These are phyloP conservation scores for Massarina eburnea DNA, from an alignment of 2,329 filamentous ascomycete genomes.

Conservation along the genomic window DNA sequence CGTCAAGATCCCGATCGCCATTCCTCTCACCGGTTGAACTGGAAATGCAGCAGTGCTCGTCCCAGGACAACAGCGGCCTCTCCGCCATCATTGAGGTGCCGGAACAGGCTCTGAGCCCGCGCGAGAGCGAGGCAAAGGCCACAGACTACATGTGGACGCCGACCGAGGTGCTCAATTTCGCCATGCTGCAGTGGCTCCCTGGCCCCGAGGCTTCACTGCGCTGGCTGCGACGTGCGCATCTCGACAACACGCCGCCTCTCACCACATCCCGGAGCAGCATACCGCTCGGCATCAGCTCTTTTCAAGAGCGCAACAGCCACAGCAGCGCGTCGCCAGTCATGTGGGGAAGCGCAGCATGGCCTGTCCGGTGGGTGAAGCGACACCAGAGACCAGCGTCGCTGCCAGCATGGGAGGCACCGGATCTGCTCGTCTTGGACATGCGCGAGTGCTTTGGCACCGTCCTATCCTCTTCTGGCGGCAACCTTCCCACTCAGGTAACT, in stretches of 20 bases:
- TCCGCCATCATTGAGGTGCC: constrained; percentile 5
- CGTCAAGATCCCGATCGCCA: constrained; percentile 26
- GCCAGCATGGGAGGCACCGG: constrained; percentile 46
- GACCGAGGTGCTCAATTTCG: constrained; percentile 58
- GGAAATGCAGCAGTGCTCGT: constrained; percentile 20
- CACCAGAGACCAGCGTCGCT: constrained; percentile 36
- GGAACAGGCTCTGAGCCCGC: constrained; percentile 9
- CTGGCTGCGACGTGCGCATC: constrained; percentile 48
- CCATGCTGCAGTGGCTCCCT: constrained; percentile 63
- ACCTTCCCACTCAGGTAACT: constrained; percentile 27
- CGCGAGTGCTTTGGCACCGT: constrained; percentile 42
- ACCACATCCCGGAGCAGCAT: constrained; percentile 24
- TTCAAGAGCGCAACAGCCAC: constrained; percentile 21
- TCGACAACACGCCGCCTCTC: constrained; percentile 19
- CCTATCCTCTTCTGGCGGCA: constrained; percentile 8
- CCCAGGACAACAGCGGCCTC: constrained; percentile 9
- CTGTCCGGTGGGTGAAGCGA: constrained; percentile 41
- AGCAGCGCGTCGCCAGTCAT: constrained; percentile 31
- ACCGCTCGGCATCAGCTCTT: constrained; percentile 47
- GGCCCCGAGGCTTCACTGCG: constrained; percentile 50
- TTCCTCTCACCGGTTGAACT: constrained; percentile 36
- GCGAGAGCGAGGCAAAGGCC: constrained; percentile 15
- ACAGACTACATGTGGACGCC: constrained; percentile 34
- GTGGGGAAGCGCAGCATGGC: constrained; percentile 43
- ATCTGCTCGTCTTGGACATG: constrained; percentile 45